Evolutionary conservation across 305 asterid species (phyloP).

Genomic region (Fraxinus ornus): DNA sequence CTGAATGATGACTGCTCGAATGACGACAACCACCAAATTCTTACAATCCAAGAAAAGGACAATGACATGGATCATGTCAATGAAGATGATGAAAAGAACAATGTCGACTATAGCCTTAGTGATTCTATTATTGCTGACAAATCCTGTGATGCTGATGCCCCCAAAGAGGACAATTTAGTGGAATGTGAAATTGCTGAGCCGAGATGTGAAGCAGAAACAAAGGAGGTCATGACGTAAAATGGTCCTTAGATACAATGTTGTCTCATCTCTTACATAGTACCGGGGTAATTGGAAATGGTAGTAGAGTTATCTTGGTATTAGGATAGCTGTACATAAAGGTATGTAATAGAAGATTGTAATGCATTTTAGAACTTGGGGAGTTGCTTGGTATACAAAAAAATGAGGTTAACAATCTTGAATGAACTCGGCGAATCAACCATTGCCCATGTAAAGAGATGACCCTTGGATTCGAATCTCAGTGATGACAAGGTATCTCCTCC

Average conservation of each 20-base stretch:
- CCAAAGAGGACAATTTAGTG: conserved; percentile 40
- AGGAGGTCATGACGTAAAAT: conserved; percentile 35
- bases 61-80: conserved; percentile 13
- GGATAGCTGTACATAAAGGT: conserved; percentile 39
- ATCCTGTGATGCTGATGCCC: conserved; percentile 23
- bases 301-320: conserved; percentile 22
- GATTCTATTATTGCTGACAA: conserved; percentile 11
- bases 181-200: conserved; percentile 48
- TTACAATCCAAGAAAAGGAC: conserved; percentile 37
- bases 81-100: conserved; percentile 29
- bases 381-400: not conserved
- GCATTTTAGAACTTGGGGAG: not conserved
- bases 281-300: not conserved
- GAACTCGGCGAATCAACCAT: not conserved
- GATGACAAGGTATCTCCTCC: not conserved
- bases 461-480: not conserved
- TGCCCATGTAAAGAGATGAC: not conserved
- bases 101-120: conserved; percentile 17
- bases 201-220: conserved; percentile 39
- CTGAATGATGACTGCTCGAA: conserved; percentile 41
- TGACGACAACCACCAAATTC: conserved; percentile 35
- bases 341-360: conserved; percentile 28
- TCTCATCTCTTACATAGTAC: not conserved
- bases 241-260: conserved; percentile 17
- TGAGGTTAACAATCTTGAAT: not conserved